Conservation (phyloP, 2,329 filamentous ascomycete genomes). For the Diaporthe ampelina region DNA sequence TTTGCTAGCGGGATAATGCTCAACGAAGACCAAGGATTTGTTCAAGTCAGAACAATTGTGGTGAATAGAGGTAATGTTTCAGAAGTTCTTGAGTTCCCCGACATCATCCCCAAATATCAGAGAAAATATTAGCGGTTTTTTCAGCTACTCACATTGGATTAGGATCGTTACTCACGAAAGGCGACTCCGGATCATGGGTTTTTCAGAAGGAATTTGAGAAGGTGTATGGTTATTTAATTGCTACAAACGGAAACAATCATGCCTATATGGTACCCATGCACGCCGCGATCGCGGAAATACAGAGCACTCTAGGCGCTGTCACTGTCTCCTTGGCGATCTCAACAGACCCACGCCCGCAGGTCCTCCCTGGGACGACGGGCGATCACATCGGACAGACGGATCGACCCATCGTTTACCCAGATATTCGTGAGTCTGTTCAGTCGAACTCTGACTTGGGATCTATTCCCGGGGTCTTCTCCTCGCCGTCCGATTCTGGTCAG, state of each 20-base stretch:
- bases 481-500: too few species aligned
- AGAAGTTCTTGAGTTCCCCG: too few species aligned
- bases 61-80: background rate
- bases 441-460: too few species aligned
- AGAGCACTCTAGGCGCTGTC: background rate
- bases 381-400: background rate
- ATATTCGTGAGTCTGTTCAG: too few species aligned
- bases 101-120: too few species aligned
- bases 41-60: background rate
- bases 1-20: background rate
- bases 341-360: background rate
- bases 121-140: background rate
- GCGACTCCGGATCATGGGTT: slow-evolving; percentile 7
- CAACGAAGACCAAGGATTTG: background rate
- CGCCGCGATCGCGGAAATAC: background rate
- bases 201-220: too few species aligned
- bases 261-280: background rate
- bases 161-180: background rate
- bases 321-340: background rate
- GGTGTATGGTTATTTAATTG: background rate
- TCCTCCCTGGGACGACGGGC: background rate
- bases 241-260: background rate
- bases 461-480: too few species aligned
- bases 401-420: background rate
- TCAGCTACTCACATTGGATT: background rate